Base-by-base conservation (phyloP, 371 early-diverging fungal species). In the Entomophthora muscae region DNA sequence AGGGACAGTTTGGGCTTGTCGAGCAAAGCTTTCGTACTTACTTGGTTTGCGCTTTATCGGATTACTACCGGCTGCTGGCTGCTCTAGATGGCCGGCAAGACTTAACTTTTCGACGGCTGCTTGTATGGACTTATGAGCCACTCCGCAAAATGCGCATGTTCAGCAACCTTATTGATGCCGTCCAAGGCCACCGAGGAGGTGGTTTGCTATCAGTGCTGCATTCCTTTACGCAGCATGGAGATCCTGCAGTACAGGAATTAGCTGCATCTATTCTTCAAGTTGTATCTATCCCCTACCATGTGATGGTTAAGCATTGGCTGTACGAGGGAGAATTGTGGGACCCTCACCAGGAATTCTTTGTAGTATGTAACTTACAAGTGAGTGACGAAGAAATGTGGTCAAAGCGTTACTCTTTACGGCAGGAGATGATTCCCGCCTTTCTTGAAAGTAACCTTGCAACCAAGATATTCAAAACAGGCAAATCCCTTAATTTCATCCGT, bases 261-360 rank as follows among this genome's bases (percentile, higher is more conserved):
- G n/a, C 31, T 12, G n/a, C 52, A 66, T 56, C 53, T 1, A 68
- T 60, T 57, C 30, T 62, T 30, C 23, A 52, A 57, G 70, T 83
- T 74, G 83, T 91, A 0, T 84, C 93, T 0, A 74, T 72, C 29
- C 96, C 98, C 2, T 93, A 95, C 70, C 92, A 83, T 67, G 81
- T 82, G 58, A 92, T 91, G 81, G 75, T 97, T 22, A 81, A 80
- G 53, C 79, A 83, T n/a, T 97, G 98, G 98, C 82, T 97, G 22
- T 89, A 86, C 57, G 90, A 91, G 66, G 98, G 98, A 17, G 94
- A 93, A 71, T 73, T 97, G 31, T 85, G 86, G 26, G 98, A 97
- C 67, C 93, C 92, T n/a, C 85, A 86, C 70, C 75, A 75, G 23
- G 98, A 97, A 73, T 97, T 95, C 69, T 95, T 95, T 72, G 88